These are phyloP conservation scores for Alternaria gansuensis DNA, from an alignment of 2,329 filamentous ascomycete genomes.

Conservation along the genomic window DNA sequence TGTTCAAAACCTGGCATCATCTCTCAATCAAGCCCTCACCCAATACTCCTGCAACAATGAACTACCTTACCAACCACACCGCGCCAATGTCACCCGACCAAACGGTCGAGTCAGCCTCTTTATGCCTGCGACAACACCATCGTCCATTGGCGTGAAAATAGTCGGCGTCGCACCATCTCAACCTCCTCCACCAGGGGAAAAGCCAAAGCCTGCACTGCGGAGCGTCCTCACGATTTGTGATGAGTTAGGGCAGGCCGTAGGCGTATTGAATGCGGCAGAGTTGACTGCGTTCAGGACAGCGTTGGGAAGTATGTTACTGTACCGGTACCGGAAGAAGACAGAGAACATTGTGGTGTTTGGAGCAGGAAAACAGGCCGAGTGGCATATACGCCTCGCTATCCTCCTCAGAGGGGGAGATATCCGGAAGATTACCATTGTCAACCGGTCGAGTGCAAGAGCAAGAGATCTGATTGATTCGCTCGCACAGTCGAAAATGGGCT, in stretches of 20 bases:
- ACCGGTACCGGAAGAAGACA: conserved; percentile 21
- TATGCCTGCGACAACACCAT: conserved; percentile 74
- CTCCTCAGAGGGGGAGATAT: conserved; percentile 51
- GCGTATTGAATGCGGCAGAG: conserved; percentile 75
- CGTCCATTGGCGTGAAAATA: conserved; percentile 75
- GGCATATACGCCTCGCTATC: conserved; percentile 60
- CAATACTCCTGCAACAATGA: conserved; percentile 37
- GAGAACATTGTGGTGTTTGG: conserved; percentile 59
- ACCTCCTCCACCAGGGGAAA: conserved; percentile 26
- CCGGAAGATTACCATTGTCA: conserved; percentile 35
- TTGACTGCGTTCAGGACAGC: conserved; percentile 84
- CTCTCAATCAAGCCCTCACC: conserved; percentile 37
- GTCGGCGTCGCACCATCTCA: conserved; percentile 62
- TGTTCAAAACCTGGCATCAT: conserved; percentile 12
- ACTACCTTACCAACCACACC: conserved; percentile 55
- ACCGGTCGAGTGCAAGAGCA: conserved; percentile 29
- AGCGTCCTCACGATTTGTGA: conserved; percentile 71
- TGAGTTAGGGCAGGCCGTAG: conserved; percentile 65
- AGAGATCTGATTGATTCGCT: conserved; percentile 18
- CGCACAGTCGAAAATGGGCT: conserved; percentile 11
- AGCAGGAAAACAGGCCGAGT: conserved; percentile 60
- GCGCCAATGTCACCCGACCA: conserved; percentile 53
- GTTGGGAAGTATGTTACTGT: conserved; percentile 72
- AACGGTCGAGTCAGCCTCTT: conserved; percentile 69
- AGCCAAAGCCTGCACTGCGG: conserved; percentile 56